Percentiles rank a stretch among this genome's conserved stretches.
Conservation (phyloP, 2,329 filamentous ascomycete species). For the Arthrobotrys sinensis region DNA sequence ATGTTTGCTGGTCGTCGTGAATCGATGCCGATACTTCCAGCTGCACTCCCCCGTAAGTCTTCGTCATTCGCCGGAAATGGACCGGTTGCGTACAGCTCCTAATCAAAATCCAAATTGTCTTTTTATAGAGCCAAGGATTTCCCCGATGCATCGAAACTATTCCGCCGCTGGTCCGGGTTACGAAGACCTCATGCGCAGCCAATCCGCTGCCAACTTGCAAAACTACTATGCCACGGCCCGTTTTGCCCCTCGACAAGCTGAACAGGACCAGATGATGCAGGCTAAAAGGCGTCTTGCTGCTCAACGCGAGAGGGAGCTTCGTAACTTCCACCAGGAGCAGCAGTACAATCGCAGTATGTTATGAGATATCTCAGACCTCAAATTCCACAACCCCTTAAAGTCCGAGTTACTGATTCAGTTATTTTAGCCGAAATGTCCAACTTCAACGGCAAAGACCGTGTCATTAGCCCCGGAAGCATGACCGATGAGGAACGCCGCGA, state of each 20-base stretch:
- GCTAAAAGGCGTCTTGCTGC: slow-evolving; percentile 99
- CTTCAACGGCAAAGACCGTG: slow-evolving; percentile 82
- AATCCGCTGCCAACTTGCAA: slow-evolving; percentile 84
- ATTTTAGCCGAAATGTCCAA: slow-evolving; percentile 77
- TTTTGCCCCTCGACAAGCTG: slow-evolving; percentile 87
- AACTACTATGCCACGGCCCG: slow-evolving; percentile 95
- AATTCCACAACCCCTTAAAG: slow-evolving; percentile 65
- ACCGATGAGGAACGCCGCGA: slow-evolving; percentile 97
- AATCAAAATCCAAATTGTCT: background rate
- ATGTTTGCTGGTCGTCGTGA: slow-evolving; percentile 88
- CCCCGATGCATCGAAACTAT: slow-evolving; percentile 63
- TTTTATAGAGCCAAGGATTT: slow-evolving; percentile 58
- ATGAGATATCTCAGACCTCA: background rate
- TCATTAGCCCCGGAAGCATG: slow-evolving; percentile 86
- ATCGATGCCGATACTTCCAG: slow-evolving; percentile 78
- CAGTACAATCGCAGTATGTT: slow-evolving; percentile 99
- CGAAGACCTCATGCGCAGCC: slow-evolving; percentile 77
- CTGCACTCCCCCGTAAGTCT: slow-evolving; percentile 70
- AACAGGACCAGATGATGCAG: slow-evolving; percentile 99
- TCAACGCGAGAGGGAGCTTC: slow-evolving; percentile 97
- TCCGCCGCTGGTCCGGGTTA: slow-evolving; percentile 63
- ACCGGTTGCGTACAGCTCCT: slow-evolving; percentile 6
- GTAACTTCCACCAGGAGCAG: slow-evolving; percentile 99
- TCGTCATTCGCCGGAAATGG: slow-evolving; percentile 66
- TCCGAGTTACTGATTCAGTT: slow-evolving; percentile 64